Percentiles rank a stretch among this genome's conserved stretches.
Evolutionary conservation across 169 alveolate genomes (phyloP).

Genomic region (Toxoplasma gondii): DNA sequence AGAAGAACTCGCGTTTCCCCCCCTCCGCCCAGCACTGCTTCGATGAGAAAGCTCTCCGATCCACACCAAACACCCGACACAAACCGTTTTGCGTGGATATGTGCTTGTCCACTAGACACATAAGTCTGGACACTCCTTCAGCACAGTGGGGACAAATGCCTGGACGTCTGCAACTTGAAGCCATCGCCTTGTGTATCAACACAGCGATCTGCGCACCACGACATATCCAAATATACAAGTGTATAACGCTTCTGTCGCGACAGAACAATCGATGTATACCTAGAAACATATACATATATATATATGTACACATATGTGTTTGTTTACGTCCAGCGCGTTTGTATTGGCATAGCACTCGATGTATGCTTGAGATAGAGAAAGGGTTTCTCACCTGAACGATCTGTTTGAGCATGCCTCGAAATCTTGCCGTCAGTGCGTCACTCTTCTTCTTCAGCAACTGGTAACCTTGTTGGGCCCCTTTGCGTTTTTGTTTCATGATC

Average conservation of each 20-base stretch:
- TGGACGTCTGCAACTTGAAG: no score
- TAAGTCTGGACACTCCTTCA: no score
- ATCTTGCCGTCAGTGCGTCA: constrained; percentile 89
- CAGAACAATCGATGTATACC: no score
- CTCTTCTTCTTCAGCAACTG: constrained; percentile 89
- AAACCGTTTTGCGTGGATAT: no score
- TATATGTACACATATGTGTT: background rate
- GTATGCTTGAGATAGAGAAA: background rate
- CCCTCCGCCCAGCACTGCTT: background rate
- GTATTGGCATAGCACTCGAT: no score
- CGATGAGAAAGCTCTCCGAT: background rate
- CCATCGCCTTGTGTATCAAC: no score
- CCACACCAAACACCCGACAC: background rate
- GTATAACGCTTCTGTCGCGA: no score
- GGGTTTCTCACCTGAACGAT: constrained; percentile 75
- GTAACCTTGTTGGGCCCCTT: constrained; percentile 92
- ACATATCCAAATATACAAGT: no score
- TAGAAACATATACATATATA: background rate
- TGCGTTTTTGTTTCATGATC: constrained; percentile 72
- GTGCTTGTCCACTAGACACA: no score
- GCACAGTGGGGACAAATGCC: no score
- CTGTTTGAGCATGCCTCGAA: constrained; percentile 85
- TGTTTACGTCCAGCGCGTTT: background rate
- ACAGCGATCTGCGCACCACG: no score
- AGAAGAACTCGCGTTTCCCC: background rate